Evolutionary conservation across 257 asterid species (phyloP).

Genomic region (Nicotiana paniculata): DNA sequence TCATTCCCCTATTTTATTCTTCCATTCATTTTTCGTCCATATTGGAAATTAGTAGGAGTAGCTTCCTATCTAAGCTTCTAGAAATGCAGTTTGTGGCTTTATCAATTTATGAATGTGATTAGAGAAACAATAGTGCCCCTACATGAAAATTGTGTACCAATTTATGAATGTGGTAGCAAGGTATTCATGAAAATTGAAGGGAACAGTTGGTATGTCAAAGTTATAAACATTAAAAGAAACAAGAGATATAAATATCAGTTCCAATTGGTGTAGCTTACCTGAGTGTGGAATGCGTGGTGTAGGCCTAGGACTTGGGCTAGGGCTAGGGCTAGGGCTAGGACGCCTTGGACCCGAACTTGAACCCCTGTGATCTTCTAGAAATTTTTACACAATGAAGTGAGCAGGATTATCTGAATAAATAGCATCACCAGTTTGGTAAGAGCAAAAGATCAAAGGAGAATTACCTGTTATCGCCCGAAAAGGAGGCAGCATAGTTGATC

Average conservation of each 20-base stretch:
- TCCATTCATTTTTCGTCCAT: neutral
- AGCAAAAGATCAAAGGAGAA: neutral
- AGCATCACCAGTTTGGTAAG: neutral
- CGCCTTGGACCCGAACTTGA: conserved; percentile 4
- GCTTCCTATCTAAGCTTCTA: neutral
- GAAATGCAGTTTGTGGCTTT: neutral
- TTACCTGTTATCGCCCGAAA: conserved; percentile 50
- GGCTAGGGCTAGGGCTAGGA: neutral
- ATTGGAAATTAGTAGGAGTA: neutral
- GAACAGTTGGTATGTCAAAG: neutral
- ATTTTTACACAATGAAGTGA: neutral
- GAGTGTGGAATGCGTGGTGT: neutral
- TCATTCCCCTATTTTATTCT: neutral
- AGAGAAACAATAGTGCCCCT: neutral
- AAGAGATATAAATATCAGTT: neutral
- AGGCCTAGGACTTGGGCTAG: neutral
- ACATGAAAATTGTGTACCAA: too few species aligned
- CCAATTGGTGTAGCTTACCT: neutral
- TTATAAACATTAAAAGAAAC: neutral
- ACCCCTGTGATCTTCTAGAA: conserved; percentile 3
- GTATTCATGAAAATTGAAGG: neutral
- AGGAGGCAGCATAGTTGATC: conserved; percentile 55
- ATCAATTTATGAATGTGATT: neutral
- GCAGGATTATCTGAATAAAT: neutral
- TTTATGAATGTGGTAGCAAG: neutral